Percentiles rank a stretch among this genome's conserved stretches.
Conservation (phyloP, 495 filamentous ascomycete species). For the Pyrenula aspistea region DNA sequence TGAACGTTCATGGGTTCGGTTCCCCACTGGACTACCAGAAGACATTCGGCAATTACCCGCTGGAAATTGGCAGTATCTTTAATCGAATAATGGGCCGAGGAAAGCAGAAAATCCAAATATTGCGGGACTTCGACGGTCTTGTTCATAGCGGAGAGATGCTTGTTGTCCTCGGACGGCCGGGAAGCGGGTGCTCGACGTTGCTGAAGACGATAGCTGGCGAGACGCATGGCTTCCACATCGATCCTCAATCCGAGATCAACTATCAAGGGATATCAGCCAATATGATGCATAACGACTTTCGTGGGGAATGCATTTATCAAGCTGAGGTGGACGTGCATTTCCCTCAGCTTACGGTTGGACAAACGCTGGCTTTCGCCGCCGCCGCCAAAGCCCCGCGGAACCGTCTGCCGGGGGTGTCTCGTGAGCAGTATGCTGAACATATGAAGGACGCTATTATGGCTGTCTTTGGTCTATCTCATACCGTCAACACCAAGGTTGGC, state of each 20-base stretch:
- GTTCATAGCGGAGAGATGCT: constrained; percentile 70
- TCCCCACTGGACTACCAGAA: constrained; percentile 73
- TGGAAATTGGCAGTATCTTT: constrained; percentile 38
- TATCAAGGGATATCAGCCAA: constrained; percentile 63
- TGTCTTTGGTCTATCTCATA: constrained; percentile 45
- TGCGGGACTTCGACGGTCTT: constrained; percentile 61
- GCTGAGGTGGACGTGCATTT: constrained; percentile 55
- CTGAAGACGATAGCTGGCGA: constrained; percentile 62
- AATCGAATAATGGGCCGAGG: constrained; percentile 30
- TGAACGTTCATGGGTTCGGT: constrained; percentile 69
- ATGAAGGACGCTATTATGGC: constrained; percentile 48
- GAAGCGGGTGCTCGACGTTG: constrained; percentile 60
- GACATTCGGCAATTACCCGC: constrained; percentile 56
- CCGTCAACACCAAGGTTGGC: constrained; percentile 39
- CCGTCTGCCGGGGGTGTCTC: constrained; percentile 28
- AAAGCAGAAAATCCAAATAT: constrained; percentile 53
- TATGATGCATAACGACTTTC: constrained; percentile 56
- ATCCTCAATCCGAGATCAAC: constrained; percentile 42
- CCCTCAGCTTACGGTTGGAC: constrained; percentile 52
- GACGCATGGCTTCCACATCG: constrained; percentile 59
- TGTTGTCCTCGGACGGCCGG: constrained; percentile 66
- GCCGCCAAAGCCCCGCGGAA: constrained; percentile 37
- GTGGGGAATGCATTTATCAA: constrained; percentile 58
- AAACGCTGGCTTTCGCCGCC: constrained; percentile 53
- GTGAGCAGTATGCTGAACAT: constrained; percentile 30